These are phyloP conservation scores for Sporothrix brunneoviolacea DNA, from an alignment of 2,329 filamentous ascomycete genomes.

Conservation along the genomic window DNA sequence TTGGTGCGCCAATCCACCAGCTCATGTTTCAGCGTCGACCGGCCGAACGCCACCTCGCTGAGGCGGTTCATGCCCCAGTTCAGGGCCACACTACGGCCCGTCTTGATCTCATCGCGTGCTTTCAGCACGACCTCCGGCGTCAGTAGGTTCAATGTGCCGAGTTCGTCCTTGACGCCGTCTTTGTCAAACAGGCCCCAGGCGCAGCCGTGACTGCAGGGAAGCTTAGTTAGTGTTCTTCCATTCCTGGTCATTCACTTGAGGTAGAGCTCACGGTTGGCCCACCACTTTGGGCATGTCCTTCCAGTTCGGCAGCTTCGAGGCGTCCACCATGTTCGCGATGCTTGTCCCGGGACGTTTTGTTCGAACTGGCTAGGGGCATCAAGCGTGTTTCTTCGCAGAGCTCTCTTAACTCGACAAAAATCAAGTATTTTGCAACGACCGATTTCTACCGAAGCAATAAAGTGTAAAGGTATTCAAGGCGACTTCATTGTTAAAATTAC, in stretches of 20 bases:
- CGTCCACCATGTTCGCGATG: not conserved
- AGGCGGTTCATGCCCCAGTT: constrained; percentile 55
- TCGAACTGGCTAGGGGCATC: too few relatives aligned
- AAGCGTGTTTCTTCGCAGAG: too few relatives aligned
- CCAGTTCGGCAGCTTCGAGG: constrained; percentile 2
- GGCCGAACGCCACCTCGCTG: constrained; percentile 42
- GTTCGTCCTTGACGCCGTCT: constrained; percentile 37
- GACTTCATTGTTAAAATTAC: too few relatives aligned
- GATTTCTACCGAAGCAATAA: too few relatives aligned
- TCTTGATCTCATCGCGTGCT: constrained; percentile 45
- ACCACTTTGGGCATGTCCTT: constrained; percentile 12
- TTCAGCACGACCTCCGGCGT: constrained; percentile 47
- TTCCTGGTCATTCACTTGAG: not conserved
- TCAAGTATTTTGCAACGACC: too few relatives aligned
- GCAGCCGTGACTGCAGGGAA: constrained; percentile 6
- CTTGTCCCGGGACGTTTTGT: not conserved
- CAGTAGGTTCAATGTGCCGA: constrained; percentile 56
- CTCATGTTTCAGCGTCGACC: constrained; percentile 42
- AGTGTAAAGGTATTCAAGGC: too few relatives aligned
- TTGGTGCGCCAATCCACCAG: constrained; percentile 15
- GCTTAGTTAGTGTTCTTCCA: too few relatives aligned
- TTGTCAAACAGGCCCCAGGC: constrained; percentile 47
- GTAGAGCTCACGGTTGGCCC: constrained; percentile 12
- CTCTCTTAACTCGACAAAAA: too few relatives aligned
- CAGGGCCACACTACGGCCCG: constrained; percentile 48